A percentile compares a stretch with the other conserved stretches of the same genome.
Conservation (phyloP, 305 asterid species). For the Fraxinus latifolia region DNA sequence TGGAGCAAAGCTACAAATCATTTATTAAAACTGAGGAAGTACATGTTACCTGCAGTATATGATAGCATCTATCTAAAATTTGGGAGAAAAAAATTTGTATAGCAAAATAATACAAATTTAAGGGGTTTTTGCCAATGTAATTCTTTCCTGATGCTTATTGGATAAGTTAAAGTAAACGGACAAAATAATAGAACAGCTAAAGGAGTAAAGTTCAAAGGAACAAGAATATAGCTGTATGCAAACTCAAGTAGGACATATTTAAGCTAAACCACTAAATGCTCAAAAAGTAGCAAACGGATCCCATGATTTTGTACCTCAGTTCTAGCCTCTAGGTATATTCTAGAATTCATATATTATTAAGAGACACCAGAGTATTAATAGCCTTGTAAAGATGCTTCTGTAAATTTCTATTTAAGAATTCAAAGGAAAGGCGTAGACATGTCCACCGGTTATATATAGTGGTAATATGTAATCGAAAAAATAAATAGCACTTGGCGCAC, state of each 20-base stretch:
- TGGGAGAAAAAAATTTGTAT: not conserved
- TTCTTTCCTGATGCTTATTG: not conserved
- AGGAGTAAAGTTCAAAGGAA: not conserved
- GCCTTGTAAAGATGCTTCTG: not conserved
- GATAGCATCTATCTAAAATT: not conserved
- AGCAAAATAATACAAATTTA: not conserved
- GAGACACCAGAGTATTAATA: not conserved
- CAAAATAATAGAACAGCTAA: not conserved
- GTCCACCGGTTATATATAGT: not conserved
- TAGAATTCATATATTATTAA: not conserved
- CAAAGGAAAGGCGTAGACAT: not conserved
- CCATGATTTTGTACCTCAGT: not conserved
- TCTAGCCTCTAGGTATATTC: not conserved
- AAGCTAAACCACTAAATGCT: not conserved
- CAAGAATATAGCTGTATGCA: not conserved
- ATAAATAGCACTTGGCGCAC: not conserved
- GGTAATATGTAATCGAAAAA: not conserved
- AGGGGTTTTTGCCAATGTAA: not conserved
- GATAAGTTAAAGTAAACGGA: not conserved
- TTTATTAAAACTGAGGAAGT: not conserved
- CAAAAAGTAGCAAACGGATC: not conserved
- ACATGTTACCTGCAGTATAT: not conserved
- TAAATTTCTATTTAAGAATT: not conserved
- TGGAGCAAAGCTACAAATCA: slow-evolving; percentile 7
- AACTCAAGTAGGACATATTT: not conserved